Evolutionary conservation across 208 protist genomes (phyloP).

Genomic region (Acanthamoeba triangularis): DNA sequence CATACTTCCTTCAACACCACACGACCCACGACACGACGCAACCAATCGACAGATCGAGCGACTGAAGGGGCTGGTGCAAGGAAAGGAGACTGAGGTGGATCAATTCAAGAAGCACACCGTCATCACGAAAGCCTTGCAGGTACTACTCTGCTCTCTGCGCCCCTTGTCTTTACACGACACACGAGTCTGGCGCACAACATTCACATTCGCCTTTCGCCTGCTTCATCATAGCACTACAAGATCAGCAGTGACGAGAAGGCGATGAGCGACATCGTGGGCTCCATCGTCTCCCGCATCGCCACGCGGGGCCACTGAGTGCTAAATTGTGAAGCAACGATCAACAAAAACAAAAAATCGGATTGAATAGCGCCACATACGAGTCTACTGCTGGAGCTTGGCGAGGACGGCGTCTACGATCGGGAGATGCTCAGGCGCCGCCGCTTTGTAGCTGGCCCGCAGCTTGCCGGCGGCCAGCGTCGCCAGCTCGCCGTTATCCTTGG

Average conservation of each 20-base stretch:
- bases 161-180: not conserved
- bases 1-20: not conserved
- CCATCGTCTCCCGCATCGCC: conserved; percentile 47
- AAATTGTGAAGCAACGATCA: not conserved
- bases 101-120: conserved; percentile 27
- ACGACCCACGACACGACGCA: not conserved
- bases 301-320: conserved; percentile 2
- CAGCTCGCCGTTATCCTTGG: conserved; percentile 56
- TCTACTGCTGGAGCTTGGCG: not conserved
- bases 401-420: not conserved
- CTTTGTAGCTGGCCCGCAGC: not conserved
- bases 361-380: no score
- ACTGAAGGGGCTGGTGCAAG: conserved; percentile 28
- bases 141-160: not conserved
- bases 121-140: conserved; percentile 25
- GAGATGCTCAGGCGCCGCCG: not conserved
- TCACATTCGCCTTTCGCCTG: not conserved
- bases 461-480: not conserved
- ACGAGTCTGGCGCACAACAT: not conserved
- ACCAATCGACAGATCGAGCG: not conserved
- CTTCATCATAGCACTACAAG: conserved; percentile 54
- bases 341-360: not conserved
- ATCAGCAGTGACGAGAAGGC: not conserved
- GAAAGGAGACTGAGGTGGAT: not conserved
- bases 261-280: conserved; percentile 16